Evolutionary conservation across 164 flowering plant species (phyloP).

Genomic region (Platanus orientalis): DNA sequence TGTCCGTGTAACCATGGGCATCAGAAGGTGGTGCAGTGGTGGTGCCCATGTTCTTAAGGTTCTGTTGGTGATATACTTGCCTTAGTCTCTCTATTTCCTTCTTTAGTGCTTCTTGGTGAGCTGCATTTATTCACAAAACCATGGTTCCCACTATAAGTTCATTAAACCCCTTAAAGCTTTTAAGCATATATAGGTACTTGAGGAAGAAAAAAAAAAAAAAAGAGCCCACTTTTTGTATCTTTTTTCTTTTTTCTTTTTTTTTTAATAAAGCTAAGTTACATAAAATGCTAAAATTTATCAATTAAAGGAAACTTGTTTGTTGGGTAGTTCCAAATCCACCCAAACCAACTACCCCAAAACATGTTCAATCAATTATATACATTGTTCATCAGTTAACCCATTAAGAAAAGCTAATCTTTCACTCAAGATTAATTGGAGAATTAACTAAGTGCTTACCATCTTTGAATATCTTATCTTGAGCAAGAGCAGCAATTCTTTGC

Average conservation of each 20-base stretch:
- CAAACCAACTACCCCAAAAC: background rate
- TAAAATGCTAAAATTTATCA: background rate
- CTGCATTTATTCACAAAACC: slow-evolving; percentile 28
- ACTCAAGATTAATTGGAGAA: background rate
- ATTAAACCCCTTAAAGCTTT: background rate
- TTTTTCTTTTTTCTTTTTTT: too few relatives aligned
- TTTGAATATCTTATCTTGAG: slow-evolving; percentile 80
- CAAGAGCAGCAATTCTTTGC: slow-evolving; percentile 78
- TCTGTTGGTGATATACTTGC: slow-evolving; percentile 65
- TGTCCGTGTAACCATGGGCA: slow-evolving; percentile 19
- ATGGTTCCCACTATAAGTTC: background rate
- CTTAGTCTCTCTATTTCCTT: slow-evolving; percentile 79
- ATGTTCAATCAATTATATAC: background rate
- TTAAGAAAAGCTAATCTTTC: background rate
- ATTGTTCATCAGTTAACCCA: background rate
- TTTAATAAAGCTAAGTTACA: background rate
- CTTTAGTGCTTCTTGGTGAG: slow-evolving; percentile 82
- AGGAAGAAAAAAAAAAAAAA: background rate
- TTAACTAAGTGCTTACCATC: slow-evolving; percentile 46
- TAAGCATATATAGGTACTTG: too few relatives aligned
- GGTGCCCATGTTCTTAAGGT: slow-evolving; percentile 39
- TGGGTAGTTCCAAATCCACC: background rate
- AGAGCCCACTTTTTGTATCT: background rate
- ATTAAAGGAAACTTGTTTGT: background rate
- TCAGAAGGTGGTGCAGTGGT: slow-evolving; percentile 3